Evolutionary conservation across 139 green algal genomes (phyloP).

Genomic region (Micractinium conductrix): DNA sequence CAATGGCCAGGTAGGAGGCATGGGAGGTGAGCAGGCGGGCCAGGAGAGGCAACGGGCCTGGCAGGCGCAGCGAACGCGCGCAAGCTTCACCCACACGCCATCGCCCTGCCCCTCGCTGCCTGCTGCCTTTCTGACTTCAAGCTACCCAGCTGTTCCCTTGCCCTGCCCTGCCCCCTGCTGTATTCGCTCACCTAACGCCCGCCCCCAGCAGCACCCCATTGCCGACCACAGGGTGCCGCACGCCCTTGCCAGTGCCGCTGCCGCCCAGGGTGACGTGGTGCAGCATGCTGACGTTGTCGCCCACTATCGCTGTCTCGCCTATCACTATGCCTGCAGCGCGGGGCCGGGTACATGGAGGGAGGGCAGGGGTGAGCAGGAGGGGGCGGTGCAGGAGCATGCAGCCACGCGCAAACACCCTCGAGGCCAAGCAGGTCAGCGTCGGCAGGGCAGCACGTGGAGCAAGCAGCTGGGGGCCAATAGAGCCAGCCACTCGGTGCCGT

Average conservation of each 20-base stretch:
- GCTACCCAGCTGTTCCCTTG: too few relatives aligned
- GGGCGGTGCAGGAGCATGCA: not conserved
- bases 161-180: too few relatives aligned
- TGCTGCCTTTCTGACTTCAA: too few relatives aligned
- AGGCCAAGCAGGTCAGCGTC: too few relatives aligned
- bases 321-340: conserved; percentile 73
- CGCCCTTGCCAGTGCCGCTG: conserved; percentile 80
- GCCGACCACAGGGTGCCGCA: conserved; percentile 76
- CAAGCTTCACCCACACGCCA: not conserved
- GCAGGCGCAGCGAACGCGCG: too few relatives aligned
- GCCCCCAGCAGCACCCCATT: conserved; percentile 91
- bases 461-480: too few relatives aligned
- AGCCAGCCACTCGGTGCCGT: too few relatives aligned
- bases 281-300: conserved; percentile 94
- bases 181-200: conserved; percentile 58
- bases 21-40: not conserved
- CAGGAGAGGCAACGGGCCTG: not conserved
- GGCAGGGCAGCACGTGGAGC: too few relatives aligned
- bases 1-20: not conserved
- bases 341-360: not conserved
- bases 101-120: not conserved
- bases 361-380: not conserved
- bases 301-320: conserved; percentile 95
- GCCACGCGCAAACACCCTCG: too few relatives aligned
- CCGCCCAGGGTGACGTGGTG: conserved; percentile 95